Conservation (phyloP, 768 basidiomycete genomes). For the Gloeophyllum trabeum region DNA sequence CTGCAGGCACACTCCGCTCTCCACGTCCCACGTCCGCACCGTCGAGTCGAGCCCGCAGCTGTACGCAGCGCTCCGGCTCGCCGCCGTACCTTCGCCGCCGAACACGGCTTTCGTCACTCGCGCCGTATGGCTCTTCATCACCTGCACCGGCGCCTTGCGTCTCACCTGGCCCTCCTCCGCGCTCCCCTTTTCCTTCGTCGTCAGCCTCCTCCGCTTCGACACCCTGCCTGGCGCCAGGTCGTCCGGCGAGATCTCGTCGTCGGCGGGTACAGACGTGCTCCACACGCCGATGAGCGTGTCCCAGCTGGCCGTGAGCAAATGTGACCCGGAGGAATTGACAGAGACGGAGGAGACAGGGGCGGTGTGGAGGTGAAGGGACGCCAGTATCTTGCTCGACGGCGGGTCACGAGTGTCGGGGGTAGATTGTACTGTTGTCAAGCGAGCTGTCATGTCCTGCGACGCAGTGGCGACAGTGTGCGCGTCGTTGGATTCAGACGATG, state of each 20-base stretch:
- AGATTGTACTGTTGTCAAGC: slow-evolving; percentile 29
- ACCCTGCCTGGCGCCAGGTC: slow-evolving; percentile 27
- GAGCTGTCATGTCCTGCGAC: slow-evolving; percentile 72
- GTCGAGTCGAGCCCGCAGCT: slow-evolving; percentile 89
- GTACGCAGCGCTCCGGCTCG: too few relatives aligned
- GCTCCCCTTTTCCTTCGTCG: slow-evolving; percentile 16
- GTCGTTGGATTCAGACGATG: slow-evolving; percentile 13
- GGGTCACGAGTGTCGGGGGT: slow-evolving; percentile 5
- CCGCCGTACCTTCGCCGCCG: slow-evolving; percentile 21
- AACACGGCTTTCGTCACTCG: slow-evolving; percentile 71
- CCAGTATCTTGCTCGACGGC: slow-evolving; percentile 22
- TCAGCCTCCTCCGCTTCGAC: slow-evolving; percentile 51
- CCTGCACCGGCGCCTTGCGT: slow-evolving; percentile 57
- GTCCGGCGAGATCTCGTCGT: slow-evolving; percentile 52
- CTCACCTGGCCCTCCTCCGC: slow-evolving; percentile 25
- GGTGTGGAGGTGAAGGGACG: slow-evolving; percentile 78
- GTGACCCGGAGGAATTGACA: slow-evolving; percentile 38
- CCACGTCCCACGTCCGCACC: slow-evolving; percentile 79
- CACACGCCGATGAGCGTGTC: slow-evolving; percentile 79
- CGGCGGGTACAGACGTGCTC: slow-evolving; percentile 48
- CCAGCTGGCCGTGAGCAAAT: slow-evolving; percentile 80
- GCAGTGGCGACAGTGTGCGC: slow-evolving; percentile 40
- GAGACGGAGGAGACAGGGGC: slow-evolving; percentile 66
- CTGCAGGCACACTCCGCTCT: slow-evolving; percentile 56
- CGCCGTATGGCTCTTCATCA: slow-evolving; percentile 77